Evolutionary conservation across 306 rosid genomes (phyloP).

Genomic region (Gillenia trifoliata): DNA sequence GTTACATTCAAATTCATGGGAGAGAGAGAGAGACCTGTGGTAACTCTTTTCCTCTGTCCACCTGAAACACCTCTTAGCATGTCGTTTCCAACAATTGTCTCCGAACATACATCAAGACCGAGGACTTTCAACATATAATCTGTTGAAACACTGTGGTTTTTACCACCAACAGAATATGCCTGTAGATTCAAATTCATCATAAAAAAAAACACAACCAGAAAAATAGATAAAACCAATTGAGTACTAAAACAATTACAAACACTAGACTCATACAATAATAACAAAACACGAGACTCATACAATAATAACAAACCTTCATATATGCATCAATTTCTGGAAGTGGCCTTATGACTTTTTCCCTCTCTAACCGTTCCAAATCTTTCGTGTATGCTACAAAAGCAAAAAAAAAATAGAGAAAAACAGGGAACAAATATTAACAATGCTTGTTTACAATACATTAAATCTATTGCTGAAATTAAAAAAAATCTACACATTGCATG

Average conservation of each 20-base stretch:
- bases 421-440: not conserved
- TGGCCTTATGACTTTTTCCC: slow-evolving; percentile 55
- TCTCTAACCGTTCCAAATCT: slow-evolving; percentile 46
- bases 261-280: no score
- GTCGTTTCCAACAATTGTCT: no score
- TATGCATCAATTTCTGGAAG: slow-evolving; percentile 79
- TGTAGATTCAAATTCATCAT: slow-evolving; percentile 30
- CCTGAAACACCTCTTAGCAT: slow-evolving; percentile 89
- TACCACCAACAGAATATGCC: slow-evolving; percentile 81
- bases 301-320: slow-evolving; percentile 61
- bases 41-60: slow-evolving; percentile 88
- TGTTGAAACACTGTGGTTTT: slow-evolving; percentile 65
- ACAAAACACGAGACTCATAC: not conserved
- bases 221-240: not conserved
- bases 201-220: not conserved
- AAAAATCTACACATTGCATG: not conserved
- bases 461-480: not conserved
- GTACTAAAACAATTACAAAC: not conserved
- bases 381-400: slow-evolving; percentile 42
- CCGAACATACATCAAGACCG: slow-evolving; percentile 84
- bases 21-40: slow-evolving; percentile 57
- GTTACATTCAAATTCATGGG: not conserved
- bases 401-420: not conserved
- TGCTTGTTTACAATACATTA: not conserved
- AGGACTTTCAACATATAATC: slow-evolving; percentile 78